Conservation (phyloP, 2,329 filamentous ascomycete genomes). For the Hypocrella siamensis region DNA sequence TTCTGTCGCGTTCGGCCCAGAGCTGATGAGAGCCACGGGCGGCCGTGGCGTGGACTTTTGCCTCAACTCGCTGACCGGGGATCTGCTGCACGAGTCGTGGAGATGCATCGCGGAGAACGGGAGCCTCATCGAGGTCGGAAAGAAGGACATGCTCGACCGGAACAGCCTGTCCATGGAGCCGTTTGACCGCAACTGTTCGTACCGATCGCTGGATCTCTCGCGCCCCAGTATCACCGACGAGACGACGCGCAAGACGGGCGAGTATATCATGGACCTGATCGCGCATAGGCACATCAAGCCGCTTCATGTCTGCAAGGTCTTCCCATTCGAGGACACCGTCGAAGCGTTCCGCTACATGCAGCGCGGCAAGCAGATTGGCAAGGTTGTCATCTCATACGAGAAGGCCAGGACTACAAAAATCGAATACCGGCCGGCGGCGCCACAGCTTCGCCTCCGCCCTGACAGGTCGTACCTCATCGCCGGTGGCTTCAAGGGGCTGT, state of each 20-base stretch:
- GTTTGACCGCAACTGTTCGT: slow-evolving; percentile 1
- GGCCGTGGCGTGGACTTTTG: slow-evolving; percentile 5
- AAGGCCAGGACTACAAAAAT: neutral
- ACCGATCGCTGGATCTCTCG: slow-evolving; percentile 3
- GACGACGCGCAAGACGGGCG: neutral
- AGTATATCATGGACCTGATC: neutral
- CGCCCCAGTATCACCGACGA: neutral
- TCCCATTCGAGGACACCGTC: slow-evolving; percentile 9
- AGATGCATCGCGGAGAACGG: slow-evolving; percentile 14
- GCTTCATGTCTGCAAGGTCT: neutral
- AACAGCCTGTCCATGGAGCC: slow-evolving; percentile 13
- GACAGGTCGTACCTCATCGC: neutral
- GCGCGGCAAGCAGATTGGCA: slow-evolving; percentile 20
- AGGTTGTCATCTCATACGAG: slow-evolving; percentile 14
- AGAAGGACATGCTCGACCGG: slow-evolving; percentile 12
- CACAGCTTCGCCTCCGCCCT: neutral
- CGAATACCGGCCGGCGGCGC: neutral
- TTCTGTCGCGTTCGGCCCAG: neutral
- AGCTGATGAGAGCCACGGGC: neutral
- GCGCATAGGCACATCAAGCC: neutral
- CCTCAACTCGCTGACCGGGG: slow-evolving; percentile 1
- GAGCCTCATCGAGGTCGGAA: slow-evolving; percentile 15
- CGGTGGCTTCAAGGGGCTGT: neutral
- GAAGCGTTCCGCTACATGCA: slow-evolving; percentile 21
- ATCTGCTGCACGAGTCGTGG: slow-evolving; percentile 9